Base-by-base conservation (phyloP, 495 filamentous ascomycete species). In the Aspergillus sclerotioniger region DNA sequence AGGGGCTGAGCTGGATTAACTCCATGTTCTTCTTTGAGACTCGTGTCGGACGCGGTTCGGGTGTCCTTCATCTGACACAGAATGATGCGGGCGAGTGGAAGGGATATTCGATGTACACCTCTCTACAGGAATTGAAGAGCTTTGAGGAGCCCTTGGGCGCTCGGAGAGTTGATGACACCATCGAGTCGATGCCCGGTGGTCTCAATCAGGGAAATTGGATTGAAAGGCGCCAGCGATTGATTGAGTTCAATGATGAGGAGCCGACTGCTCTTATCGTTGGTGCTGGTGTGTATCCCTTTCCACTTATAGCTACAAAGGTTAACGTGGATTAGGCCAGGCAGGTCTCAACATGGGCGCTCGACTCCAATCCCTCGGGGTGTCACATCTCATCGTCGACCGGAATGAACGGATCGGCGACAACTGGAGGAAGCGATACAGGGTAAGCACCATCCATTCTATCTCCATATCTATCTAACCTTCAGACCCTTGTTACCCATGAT, bases 321-420 rank as follows among this genome's bases (percentile, higher is more conserved):
- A 4, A 19, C n/a, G 32, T 39, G n/a, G 13, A 2, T 19, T 19
- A 72, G 77, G 77, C 6, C 78, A 81, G 58, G 70, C 77, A 20
- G 77, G 78, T 12, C 74, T 93, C 20, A 86, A 85, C 3, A 76
- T 82, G 29, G 80, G 80, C 28, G 89, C 89, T 33, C 81, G 90
- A 9, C 76, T 92, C 20, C 85, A 90, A 63, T 84, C 85, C 67
- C 76, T 93, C 9, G 75, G 80, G n/a, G 71, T 93, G 1, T 70
- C 82, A 5, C 71, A 81, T 6, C 74, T 93, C 20, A 76, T 88
- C 17, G 79, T 92, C 47, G 90, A 93, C 62, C 75, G 73, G 44
- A 84, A 87, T 60, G 78, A 81, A 32, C 69, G 83, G 1, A 72
- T 92, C 7, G 90, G 90, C 8, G 89, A 91, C 62, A 91, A 87